These are phyloP conservation scores for Panaeolus cyanescens DNA, from an alignment of 768 basidiomycete species.

Conservation along the genomic window DNA sequence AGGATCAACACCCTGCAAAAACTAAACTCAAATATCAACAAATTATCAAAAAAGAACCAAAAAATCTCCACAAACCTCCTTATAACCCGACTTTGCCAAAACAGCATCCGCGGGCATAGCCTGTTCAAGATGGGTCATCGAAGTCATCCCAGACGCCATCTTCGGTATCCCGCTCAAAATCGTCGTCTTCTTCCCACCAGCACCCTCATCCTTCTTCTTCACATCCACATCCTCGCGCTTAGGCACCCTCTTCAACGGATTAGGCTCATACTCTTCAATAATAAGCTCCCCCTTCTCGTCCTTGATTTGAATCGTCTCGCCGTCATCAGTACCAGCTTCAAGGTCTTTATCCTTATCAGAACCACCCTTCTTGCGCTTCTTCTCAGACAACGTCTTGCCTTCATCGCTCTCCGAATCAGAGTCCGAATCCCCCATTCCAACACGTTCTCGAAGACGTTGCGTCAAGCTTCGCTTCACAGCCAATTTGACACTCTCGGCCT, in stretches of 20 bases:
- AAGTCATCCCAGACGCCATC: conserved; percentile 41
- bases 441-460: conserved; percentile 72
- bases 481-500: conserved; percentile 80
- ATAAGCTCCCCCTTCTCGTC: not conserved
- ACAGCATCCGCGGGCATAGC: conserved; percentile 90
- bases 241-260: not conserved
- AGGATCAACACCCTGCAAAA: conserved; percentile 81
- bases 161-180: conserved; percentile 39
- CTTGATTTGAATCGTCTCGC: conserved; percentile 1
- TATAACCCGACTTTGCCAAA: conserved; percentile 69
- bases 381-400: conserved; percentile 22
- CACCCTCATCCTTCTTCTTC: conserved; percentile 16
- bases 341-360: conserved; percentile 6
- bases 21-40: conserved; percentile 43
- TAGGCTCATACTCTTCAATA: not conserved
- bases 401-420: conserved; percentile 42
- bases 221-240: conserved; percentile 8
- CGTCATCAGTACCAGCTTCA: conserved; percentile 21
- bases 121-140: conserved; percentile 64
- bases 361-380: conserved; percentile 1
- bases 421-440: conserved; percentile 71
- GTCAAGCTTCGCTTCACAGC: conserved; percentile 81
- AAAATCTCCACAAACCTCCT: conserved; percentile 52
- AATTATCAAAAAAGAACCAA: not conserved
- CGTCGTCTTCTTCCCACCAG: conserved; percentile 29